phyloP scores from a whole-genome alignment of 2,329 filamentous ascomycete genomes.

The Fusarium buxicola region DNA sequence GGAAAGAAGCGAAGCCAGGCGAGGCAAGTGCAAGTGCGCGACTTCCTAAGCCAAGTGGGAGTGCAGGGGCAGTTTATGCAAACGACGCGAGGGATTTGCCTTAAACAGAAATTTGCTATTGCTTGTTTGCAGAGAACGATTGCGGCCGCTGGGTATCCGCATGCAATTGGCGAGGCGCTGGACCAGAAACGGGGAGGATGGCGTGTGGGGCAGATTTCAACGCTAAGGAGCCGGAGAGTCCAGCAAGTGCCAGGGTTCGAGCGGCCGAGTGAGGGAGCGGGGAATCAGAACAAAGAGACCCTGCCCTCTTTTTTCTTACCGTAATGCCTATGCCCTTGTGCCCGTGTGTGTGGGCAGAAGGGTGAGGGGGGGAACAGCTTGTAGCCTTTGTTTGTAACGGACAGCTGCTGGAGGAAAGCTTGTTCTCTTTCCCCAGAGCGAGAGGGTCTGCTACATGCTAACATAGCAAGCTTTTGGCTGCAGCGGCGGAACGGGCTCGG shows the following conservation, averaged over 20 bases:
- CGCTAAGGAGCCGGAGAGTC: conserved; percentile 25
- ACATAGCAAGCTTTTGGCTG: conserved; percentile 31
- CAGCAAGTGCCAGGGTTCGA: conserved; percentile 29
- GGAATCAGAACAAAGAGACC: conserved; percentile 23
- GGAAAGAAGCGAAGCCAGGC: conserved; percentile 57
- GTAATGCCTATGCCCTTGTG: conserved; percentile 7
- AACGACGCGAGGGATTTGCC: conserved; percentile 36
- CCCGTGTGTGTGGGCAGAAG: conserved; percentile 14
- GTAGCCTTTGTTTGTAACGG: neutral
- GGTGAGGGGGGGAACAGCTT: conserved; percentile 23
- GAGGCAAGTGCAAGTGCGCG: conserved; percentile 40
- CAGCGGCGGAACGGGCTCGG: conserved; percentile 28
- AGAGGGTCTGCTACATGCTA: conserved; percentile 27
- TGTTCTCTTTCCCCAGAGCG: conserved; percentile 20
- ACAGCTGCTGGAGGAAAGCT: conserved; percentile 1
- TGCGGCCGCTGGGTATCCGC: conserved; percentile 35
- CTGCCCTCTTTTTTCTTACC: conserved; percentile 22
- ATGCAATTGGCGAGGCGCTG: conserved; percentile 50
- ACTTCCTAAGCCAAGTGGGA: conserved; percentile 30
- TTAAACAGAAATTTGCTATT: conserved; percentile 31
- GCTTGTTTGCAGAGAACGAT: conserved; percentile 37
- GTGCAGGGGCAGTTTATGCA: conserved; percentile 34
- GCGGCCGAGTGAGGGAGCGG: conserved; percentile 37
- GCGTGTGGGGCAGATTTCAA: conserved; percentile 36
- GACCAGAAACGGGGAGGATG: conserved; percentile 37